Base-by-base conservation (phyloP, 352 stramenopile genomes). In the Phytophthora rubi region DNA sequence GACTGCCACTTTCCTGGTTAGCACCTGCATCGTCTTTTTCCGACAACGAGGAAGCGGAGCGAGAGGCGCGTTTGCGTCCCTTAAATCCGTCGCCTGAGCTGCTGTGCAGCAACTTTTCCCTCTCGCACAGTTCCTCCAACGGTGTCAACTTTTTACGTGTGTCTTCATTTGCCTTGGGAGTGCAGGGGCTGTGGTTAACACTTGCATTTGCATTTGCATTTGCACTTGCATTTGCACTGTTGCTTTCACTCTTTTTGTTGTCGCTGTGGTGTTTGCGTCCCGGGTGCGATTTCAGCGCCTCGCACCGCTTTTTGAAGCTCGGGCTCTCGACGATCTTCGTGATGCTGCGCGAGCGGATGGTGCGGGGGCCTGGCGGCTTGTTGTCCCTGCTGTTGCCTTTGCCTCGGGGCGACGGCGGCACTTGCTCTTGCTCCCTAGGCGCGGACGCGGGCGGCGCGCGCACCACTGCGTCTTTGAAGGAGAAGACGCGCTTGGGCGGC, bases 281-380 rank as follows among this genome's bases (percentile, higher is more conserved):
- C 10, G 57, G 23, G 48, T 70, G 65, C 3, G 72, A 63, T 42
- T 80, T 76, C 12, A 83, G 70, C 39, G 69, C 76, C 48, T 83
- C 76, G 52, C 76, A 83, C 35, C 76, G 72, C n/a, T 79, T 83
- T 51, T 79, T 79, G 42, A 83, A 83, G 42, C 59, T 83, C 13
- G 76, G 23, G 16, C 72, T 80, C 53, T 80, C 68, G 1, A 80
- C 73, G 45, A 83, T 80, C 37, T 83, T 79, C 2, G 53, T 70
- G 45, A 83, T 68, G 47, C 72, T 80, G 30, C 75, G 71, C 3
- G 76, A 83, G 0, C 76, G 76, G 59, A 77, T 79, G 4, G 45
- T 49, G 23, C 73, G 65, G 6, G 65, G 18, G 18, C 26, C 57
- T 0, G 32, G 37, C 4, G 53, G 66, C 21, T 62, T 42, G 39